Evolutionary conservation across 148 eudicot species (phyloP).

Genomic region (Arbutus unedo): DNA sequence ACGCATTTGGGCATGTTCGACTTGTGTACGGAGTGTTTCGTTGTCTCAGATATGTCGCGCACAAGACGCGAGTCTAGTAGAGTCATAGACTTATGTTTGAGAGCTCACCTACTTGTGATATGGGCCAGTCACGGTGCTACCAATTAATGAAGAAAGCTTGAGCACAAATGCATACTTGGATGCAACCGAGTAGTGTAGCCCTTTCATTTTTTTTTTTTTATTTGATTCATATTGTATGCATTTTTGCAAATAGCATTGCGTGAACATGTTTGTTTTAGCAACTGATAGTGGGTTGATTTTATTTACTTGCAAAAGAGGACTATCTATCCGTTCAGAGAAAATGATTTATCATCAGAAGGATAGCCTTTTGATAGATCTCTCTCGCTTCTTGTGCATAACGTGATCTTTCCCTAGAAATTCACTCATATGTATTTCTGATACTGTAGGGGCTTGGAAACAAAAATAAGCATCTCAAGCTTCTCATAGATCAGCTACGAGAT

Average conservation of each 20-base stretch:
- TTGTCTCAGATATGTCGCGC: neutral
- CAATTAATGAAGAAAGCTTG: neutral
- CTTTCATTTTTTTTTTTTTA: neutral
- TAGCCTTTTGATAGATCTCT: neutral
- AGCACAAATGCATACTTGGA: neutral
- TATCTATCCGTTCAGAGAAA: neutral
- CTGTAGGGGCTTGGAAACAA: conserved; percentile 66
- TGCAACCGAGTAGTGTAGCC: neutral
- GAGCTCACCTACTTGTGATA: neutral
- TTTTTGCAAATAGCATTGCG: neutral
- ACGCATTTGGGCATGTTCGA: neutral
- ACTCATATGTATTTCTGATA: neutral
- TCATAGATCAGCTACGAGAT: conserved; percentile 74
- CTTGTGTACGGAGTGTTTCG: neutral
- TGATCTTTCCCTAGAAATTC: no score
- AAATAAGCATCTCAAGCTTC: conserved; percentile 67
- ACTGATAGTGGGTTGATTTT: neutral
- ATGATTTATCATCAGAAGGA: neutral
- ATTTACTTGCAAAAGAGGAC: neutral
- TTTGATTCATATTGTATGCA: neutral
- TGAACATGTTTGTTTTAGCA: neutral
- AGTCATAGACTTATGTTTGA: neutral
- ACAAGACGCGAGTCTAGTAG: neutral
- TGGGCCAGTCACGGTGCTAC: conserved; percentile 6
- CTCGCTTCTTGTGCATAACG: neutral